Percentiles rank a stretch among this genome's conserved stretches.
These are phyloP conservation scores for Fragilaria crotonensis DNA, from an alignment of 108 stramenopile genomes.

Conservation along the genomic window DNA sequence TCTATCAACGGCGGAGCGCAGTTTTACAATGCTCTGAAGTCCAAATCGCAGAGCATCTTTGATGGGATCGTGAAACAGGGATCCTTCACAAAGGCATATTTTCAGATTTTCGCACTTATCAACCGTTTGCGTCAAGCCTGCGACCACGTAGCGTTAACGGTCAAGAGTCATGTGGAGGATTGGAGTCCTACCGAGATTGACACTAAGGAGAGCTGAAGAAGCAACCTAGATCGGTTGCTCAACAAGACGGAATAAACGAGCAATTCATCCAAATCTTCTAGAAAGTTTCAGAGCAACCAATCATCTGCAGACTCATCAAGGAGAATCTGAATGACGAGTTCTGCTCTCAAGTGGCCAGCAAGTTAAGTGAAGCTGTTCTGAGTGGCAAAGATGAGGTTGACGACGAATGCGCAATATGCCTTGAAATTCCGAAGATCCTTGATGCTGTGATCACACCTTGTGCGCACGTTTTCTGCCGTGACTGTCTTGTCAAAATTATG, in stretches of 20 bases:
- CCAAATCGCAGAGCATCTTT: constrained; percentile 60
- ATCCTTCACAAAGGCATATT: constrained; percentile 67
- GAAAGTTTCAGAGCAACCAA: too few relatives aligned
- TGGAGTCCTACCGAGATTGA: constrained; percentile 10
- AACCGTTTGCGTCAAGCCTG: constrained; percentile 72
- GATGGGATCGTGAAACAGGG: constrained; percentile 63
- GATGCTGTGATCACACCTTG: constrained; percentile 74
- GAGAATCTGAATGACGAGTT: too few relatives aligned
- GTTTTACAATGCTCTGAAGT: constrained; percentile 73
- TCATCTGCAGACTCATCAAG: too few relatives aligned
- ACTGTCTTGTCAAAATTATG: constrained; percentile 38
- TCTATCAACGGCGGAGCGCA: constrained; percentile 54
- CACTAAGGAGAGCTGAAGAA: too few relatives aligned
- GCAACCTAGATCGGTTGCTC: constrained; percentile 7
- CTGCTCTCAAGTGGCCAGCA: constrained; percentile 43
- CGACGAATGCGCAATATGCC: constrained; percentile 76
- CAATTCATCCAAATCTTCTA: too few relatives aligned
- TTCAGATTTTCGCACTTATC: constrained; percentile 76
- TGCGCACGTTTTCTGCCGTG: constrained; percentile 72
- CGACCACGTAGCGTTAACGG: constrained; percentile 77
- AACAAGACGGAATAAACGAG: constrained; percentile 3
- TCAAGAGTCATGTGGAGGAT: constrained; percentile 45
- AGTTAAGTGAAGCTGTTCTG: constrained; percentile 43
- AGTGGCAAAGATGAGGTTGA: constrained; percentile 38
- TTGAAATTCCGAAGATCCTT: constrained; percentile 53